phyloP scores from a whole-genome alignment of 352 stramenopile species.

The Salisapilia sapeloensis region DNA sequence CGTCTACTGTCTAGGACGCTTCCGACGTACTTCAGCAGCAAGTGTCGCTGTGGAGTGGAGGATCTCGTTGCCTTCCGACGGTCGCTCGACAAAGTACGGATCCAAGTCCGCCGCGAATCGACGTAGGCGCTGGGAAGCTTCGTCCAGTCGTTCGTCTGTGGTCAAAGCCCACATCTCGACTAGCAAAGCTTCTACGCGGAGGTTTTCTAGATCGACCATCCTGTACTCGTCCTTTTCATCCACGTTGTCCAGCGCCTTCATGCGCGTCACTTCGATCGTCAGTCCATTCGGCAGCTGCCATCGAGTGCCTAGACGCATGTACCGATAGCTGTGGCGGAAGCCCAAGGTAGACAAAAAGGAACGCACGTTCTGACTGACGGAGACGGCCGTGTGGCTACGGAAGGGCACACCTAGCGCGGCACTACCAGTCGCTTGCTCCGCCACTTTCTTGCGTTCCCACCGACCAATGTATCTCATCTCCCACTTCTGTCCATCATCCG shows the following conservation, averaged over 20 bases:
- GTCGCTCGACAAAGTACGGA: slow-evolving; percentile 71
- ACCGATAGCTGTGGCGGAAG: slow-evolving; percentile 71
- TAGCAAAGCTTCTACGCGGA: slow-evolving; percentile 67
- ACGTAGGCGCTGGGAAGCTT: slow-evolving; percentile 65
- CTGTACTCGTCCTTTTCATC: slow-evolving; percentile 72
- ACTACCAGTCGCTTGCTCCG: slow-evolving; percentile 39
- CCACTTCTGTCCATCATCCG: slow-evolving; percentile 70
- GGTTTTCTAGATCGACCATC: slow-evolving; percentile 67
- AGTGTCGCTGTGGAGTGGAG: slow-evolving; percentile 66
- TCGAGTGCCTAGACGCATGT: slow-evolving; percentile 65
- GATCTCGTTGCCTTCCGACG: slow-evolving; percentile 74
- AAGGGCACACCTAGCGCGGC: slow-evolving; percentile 52
- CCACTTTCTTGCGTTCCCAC: slow-evolving; percentile 80
- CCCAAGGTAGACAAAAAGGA: slow-evolving; percentile 53
- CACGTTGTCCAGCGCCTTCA: slow-evolving; percentile 71
- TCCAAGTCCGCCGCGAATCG: slow-evolving; percentile 67
- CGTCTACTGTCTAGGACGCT: slow-evolving; percentile 35
- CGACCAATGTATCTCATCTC: slow-evolving; percentile 70
- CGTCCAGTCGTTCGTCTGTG: slow-evolving; percentile 76
- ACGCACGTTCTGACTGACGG: slow-evolving; percentile 65
- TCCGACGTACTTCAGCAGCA: slow-evolving; percentile 58
- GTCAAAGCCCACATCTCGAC: slow-evolving; percentile 75
- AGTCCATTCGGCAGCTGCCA: slow-evolving; percentile 76
- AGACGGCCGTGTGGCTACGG: slow-evolving; percentile 69
- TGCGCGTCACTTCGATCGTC: slow-evolving; percentile 67